Conservation (phyloP, 805 yeast genomes). For the Candida piceae region DNA sequence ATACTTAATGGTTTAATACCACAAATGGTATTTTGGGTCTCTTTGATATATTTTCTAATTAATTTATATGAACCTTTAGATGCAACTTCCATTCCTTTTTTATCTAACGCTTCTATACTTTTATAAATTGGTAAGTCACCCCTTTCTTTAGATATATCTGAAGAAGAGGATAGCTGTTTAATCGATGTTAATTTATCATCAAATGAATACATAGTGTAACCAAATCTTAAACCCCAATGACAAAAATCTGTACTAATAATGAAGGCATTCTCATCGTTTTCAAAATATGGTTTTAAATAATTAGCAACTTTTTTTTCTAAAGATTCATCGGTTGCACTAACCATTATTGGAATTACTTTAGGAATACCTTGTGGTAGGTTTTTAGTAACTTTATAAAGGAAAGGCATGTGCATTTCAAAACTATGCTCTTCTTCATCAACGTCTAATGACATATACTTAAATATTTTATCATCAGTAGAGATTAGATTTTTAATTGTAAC, state of each 20-base stretch:
- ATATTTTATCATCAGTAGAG: constrained; percentile 32
- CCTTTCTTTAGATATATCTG: constrained; percentile 6
- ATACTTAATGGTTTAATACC: constrained; percentile 81
- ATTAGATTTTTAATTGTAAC: constrained; percentile 36
- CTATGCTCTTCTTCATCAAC: constrained; percentile 86
- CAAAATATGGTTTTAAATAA: constrained; percentile 47
- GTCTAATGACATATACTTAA: constrained; percentile 50
- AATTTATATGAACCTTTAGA: constrained; percentile 47
- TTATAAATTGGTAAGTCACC: constrained; percentile 49
- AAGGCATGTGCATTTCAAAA: constrained; percentile 92
- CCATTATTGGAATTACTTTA: constrained; percentile 70
- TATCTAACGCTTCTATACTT: constrained; percentile 73
- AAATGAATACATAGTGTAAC: constrained; percentile 48
- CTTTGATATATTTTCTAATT: constrained; percentile 64
- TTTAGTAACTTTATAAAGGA: constrained; percentile 46
- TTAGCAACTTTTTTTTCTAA: constrained; percentile 43
- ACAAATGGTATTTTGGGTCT: constrained; percentile 86
- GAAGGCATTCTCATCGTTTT: constrained; percentile 56
- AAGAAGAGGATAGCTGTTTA: constrained; percentile 2
- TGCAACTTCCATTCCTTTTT: constrained; percentile 59
- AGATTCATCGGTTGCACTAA: constrained; percentile 53
- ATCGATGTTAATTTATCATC: constrained; percentile 25
- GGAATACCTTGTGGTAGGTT: constrained; percentile 28
- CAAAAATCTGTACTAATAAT: constrained; percentile 89
- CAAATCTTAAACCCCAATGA: constrained; percentile 82